These are phyloP conservation scores for Pueraria montana DNA, from an alignment of 306 rosid genomes.

Conservation along the genomic window DNA sequence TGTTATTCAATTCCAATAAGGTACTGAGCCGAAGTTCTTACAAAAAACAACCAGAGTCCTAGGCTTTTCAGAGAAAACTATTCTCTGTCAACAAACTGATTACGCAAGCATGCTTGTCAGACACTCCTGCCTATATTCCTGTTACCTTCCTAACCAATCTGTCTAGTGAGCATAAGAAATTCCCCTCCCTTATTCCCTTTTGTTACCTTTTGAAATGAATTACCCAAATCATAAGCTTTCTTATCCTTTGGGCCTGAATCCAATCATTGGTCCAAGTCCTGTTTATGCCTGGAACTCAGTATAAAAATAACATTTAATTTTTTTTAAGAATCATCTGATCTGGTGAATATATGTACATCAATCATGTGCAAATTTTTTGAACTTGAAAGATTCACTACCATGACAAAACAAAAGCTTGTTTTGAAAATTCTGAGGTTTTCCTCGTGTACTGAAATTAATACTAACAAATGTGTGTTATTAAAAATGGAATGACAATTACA, in stretches of 20 bases:
- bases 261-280: not conserved
- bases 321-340: slow-evolving; percentile 13
- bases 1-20: not conserved
- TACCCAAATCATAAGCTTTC: not conserved
- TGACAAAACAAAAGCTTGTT: not conserved
- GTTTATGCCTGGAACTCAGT: not conserved
- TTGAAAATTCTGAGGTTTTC: not conserved
- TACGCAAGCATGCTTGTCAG: not conserved
- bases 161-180: not conserved
- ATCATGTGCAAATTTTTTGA: slow-evolving; percentile 3
- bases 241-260: not conserved
- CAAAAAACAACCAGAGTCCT: not conserved
- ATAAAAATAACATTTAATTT: no score
- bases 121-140: not conserved
- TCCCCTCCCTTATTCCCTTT: slow-evolving; percentile 6
- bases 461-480: not conserved
- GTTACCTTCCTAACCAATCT: not conserved
- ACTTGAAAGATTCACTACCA: not conserved
- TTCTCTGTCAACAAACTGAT: not conserved
- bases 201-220: not conserved
- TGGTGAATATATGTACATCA: not conserved
- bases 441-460: slow-evolving; percentile 18
- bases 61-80: not conserved
- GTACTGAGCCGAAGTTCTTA: not conserved
- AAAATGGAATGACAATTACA: slow-evolving; percentile 50